A percentile compares a stretch with the other conserved stretches of the same genome.
phyloP scores from a whole-genome alignment of 2,329 filamentous ascomycete genomes.

The Westerdykella sp. region DNA sequence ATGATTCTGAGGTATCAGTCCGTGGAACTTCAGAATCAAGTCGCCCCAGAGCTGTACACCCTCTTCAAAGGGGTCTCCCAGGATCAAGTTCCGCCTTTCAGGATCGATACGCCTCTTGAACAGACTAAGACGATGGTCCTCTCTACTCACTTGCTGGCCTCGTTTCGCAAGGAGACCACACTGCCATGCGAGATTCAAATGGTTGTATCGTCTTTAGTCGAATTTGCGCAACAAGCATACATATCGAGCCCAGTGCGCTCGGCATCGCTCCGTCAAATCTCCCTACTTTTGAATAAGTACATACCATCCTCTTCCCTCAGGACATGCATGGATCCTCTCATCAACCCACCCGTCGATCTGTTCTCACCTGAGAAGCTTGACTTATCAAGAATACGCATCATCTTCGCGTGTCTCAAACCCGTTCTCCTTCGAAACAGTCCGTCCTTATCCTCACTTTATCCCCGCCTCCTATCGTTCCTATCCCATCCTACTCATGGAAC shows the following conservation, averaged over 20 bases:
- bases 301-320: slow-evolving; percentile 37
- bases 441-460: slow-evolving; percentile 39
- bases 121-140: slow-evolving; percentile 48
- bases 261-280: slow-evolving; percentile 39
- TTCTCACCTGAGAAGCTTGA: slow-evolving; percentile 28
- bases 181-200: slow-evolving; percentile 28
- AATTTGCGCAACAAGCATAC: slow-evolving; percentile 27
- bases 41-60: slow-evolving; percentile 50
- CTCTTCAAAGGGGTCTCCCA: slow-evolving; percentile 41
- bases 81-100: slow-evolving; percentile 30
- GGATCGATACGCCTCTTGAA: slow-evolving; percentile 20
- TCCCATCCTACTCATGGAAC: slow-evolving; percentile 45
- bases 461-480: slow-evolving; percentile 46
- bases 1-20: slow-evolving; percentile 53
- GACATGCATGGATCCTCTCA: slow-evolving; percentile 36
- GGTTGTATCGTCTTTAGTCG: slow-evolving; percentile 34
- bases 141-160: slow-evolving; percentile 53
- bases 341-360: slow-evolving; percentile 27
- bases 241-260: slow-evolving; percentile 25
- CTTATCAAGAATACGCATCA: slow-evolving; percentile 45
- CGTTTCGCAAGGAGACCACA: slow-evolving; percentile 35
- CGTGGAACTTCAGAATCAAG: slow-evolving; percentile 44
- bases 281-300: slow-evolving; percentile 46
- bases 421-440: slow-evolving; percentile 51
- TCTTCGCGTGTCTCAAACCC: slow-evolving; percentile 58